Base-by-base conservation (phyloP, 2,329 filamentous ascomycete species). In the Calonectria naviculata region DNA sequence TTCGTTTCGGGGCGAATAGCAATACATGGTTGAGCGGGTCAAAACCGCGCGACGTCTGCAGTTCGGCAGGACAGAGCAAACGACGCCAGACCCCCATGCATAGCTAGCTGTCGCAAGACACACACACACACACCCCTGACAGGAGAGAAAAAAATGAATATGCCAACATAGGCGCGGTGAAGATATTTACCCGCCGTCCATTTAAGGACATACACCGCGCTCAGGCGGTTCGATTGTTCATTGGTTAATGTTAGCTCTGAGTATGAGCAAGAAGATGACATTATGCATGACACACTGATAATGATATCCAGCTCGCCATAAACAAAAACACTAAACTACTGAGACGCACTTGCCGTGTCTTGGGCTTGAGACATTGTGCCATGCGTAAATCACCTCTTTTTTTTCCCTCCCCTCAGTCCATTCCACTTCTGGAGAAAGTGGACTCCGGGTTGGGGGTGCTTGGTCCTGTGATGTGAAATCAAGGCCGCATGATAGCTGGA, bases 1-100 rank as follows among this genome's bases (percentile, higher is more conserved):
- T 52, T 70, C 68, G 71, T 71, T 75, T 61, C 64, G 34, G 56
- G 66, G 31, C 62, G 65, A 72, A 46, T 70, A 42, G 58, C 21
- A 52, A 68, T 38, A 49, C 54, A 64, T 54, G 66, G 46, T 56
- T 63, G 69, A 47, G 54, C 26, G 65, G 31, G 73, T 75, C 71
- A 68, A 58, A 38, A 58, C 52, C 52, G 31, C 52, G 31, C 52
- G 52, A 74, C 65, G 36, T 38, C 21, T 60, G 49, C 58, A 52
- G 54, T 44, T 54, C 65, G 67, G 67, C 67, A 69, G 41, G 47
- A 29, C 36, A 38, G 26, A 54, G 42, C 60, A 49, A 69, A 63
- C 66, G 34, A 29, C 41, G 38, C 29, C 26, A 10, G 47, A 31
- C 47, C 47, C 58, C 58, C 38, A n/a, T 29, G 38, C 13, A 47